Percentiles rank a stretch among this genome's conserved stretches.
Evolutionary conservation across 352 stramenopile genomes (phyloP).

Genomic region (Blastocystis sp.): DNA sequence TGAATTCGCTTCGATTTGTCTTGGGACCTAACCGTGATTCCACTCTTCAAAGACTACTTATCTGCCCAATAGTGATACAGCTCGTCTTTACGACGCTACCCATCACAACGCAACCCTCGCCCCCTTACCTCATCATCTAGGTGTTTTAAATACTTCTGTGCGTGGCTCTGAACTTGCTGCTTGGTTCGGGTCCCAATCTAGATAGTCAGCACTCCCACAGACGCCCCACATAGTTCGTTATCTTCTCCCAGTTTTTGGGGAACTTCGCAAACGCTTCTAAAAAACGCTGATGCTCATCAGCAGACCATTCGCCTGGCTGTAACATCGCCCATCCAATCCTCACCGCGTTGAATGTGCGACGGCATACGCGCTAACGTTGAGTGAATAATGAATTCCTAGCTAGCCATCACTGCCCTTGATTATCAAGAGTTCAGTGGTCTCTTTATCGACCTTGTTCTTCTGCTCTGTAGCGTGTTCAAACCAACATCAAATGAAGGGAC

Average conservation of each 20-base stretch:
- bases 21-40: not conserved
- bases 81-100: not conserved
- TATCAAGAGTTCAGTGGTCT: not conserved
- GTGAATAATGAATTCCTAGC: no score
- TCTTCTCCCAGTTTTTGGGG: slow-evolving; percentile 21
- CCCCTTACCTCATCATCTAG: slow-evolving; percentile 1
- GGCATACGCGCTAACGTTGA: not conserved
- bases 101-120: not conserved
- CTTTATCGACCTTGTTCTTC: no score
- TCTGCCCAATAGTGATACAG: slow-evolving; percentile 36
- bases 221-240: not conserved
- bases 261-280: not conserved
- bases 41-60: not conserved
- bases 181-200: slow-evolving; percentile 35
- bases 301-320: slow-evolving; percentile 22
- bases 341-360: not conserved
- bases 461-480: no score
- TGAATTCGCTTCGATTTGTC: not conserved
- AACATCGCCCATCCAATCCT: not conserved
- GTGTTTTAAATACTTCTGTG: slow-evolving; percentile 50
- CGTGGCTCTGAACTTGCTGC: slow-evolving; percentile 50
- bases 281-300: slow-evolving; percentile 36
- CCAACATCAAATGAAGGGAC: no score
- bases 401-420: not conserved
- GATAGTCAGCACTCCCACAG: not conserved